phyloP scores from a whole-genome alignment of 2,329 filamentous ascomycete genomes.

The Phialophora tarda region DNA sequence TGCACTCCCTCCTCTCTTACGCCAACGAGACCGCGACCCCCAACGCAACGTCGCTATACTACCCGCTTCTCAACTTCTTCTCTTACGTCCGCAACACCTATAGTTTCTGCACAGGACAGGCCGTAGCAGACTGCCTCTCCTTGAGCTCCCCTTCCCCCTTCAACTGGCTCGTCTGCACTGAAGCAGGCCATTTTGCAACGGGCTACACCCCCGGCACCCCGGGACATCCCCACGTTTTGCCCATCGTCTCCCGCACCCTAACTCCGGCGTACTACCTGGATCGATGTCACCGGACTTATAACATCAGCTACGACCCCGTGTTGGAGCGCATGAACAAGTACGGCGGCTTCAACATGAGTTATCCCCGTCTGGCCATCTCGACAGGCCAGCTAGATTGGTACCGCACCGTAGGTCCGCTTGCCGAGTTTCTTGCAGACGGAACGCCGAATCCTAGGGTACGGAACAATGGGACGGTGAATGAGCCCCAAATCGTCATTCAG shows the following conservation, averaged over 20 bases:
- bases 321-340: constrained; percentile 73
- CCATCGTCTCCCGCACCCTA: constrained; percentile 73
- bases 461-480: constrained; percentile 59
- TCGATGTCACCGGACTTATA: constrained; percentile 71
- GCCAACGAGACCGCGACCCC: constrained; percentile 15
- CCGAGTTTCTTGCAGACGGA: constrained; percentile 40
- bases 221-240: constrained; percentile 48
- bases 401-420: constrained; percentile 74
- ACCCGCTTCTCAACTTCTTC: constrained; percentile 19
- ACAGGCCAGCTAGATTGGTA: constrained; percentile 81
- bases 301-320: constrained; percentile 68
- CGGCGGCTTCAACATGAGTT: constrained; percentile 73
- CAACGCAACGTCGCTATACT: constrained; percentile 6
- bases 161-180: constrained; percentile 16
- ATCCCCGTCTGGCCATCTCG: constrained; percentile 75
- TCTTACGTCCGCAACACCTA: not conserved
- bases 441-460: constrained; percentile 5
- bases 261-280: constrained; percentile 66
- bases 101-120: constrained; percentile 4
- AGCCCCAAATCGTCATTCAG: constrained; percentile 75
- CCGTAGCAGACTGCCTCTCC: constrained; percentile 5
- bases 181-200: constrained; percentile 12
- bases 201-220: constrained; percentile 16
- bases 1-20: constrained; percentile 2
- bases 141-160: not conserved